Base-by-base conservation (phyloP, 139 green algal genomes). In the Chlorella sp. region DNA sequence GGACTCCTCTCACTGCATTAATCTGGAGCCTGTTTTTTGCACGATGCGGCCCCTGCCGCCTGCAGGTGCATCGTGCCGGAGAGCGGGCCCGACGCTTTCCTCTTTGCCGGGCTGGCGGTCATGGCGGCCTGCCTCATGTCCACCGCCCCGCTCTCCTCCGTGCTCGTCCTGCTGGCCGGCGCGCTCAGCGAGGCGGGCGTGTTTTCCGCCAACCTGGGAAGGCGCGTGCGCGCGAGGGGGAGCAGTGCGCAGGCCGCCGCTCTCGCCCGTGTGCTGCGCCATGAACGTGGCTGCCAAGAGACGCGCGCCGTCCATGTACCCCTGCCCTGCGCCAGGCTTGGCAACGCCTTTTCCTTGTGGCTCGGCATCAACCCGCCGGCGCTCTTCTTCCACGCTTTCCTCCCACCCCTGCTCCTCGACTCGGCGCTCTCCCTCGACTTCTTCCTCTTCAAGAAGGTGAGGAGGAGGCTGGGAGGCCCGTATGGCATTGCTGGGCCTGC, bases 331-430 rank as follows among this genome's bases (percentile, higher is more conserved):
- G 14, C 4, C 74, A 70, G 75, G 35, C 67, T 82, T 45, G 60
- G 64, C 43, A 82, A 82, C 46, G 59, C 76, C 11, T 72, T 82
- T 67, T 63, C 67, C 8, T 46, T 77, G 36, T 82, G 67, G 67
- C 67, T 82, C 27, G 79, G 76, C 33, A 83, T 88, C n/a, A 56
- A 90, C 68, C 91, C 91, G 1, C 80, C 84, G 36, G 88, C 91
- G 63, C 79, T 94, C 46, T 97, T 97, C 77, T 91, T 95, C 62
- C 96, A 90, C 68, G 84, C 69, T 42, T 97, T 97, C 79, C 83
- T 97, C 74, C 92, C 92, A 25, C 83, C 83, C 2, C 80, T 88
- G 59, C 76, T 88, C 46, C 61, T 86, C 51, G 83, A 88, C 53
- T 66, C 79, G 8, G 79, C 79, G 12, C 78, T 86, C 2, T 67